phyloP scores from a whole-genome alignment of 768 basidiomycete species.

The Agaricus subrufescens region DNA sequence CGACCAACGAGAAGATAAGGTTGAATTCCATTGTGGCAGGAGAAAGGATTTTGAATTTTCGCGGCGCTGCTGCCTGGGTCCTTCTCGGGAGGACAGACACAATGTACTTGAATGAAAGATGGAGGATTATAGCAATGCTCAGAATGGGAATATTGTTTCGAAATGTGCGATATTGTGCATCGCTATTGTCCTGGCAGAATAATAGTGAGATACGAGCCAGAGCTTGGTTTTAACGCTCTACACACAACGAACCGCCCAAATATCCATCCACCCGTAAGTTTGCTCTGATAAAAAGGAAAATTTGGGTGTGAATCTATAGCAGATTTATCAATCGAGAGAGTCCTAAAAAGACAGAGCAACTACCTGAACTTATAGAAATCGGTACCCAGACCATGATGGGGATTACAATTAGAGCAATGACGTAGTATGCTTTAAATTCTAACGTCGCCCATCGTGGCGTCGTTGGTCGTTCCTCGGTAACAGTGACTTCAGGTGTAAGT shows the following conservation, averaged over 20 bases:
- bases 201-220: neutral
- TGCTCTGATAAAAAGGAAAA: slow-evolving; percentile 51
- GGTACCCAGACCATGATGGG: slow-evolving; percentile 78
- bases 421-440: slow-evolving; percentile 78
- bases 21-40: slow-evolving; percentile 50
- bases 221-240: slow-evolving; percentile 24
- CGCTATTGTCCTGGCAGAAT: slow-evolving; percentile 77
- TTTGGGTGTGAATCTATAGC: slow-evolving; percentile 63
- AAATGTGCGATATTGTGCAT: slow-evolving; percentile 87
- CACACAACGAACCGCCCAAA: slow-evolving; percentile 69
- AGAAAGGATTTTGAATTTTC: slow-evolving; percentile 16
- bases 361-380: slow-evolving; percentile 67
- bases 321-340: slow-evolving; percentile 22
- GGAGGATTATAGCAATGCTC: slow-evolving; percentile 37
- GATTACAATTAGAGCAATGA: slow-evolving; percentile 54
- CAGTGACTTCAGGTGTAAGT: neutral
- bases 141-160: slow-evolving; percentile 74
- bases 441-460: slow-evolving; percentile 69
- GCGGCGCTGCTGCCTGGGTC: neutral
- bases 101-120: slow-evolving; percentile 51
- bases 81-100: slow-evolving; percentile 30
- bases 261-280: slow-evolving; percentile 76
- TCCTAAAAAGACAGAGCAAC: slow-evolving; percentile 26
- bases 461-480: slow-evolving; percentile 19
- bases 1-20: slow-evolving; percentile 52